Percentiles rank a stretch among this genome's conserved stretches.
phyloP scores from a whole-genome alignment of 768 basidiomycete genomes.

The Amylocystis lapponica region DNA sequence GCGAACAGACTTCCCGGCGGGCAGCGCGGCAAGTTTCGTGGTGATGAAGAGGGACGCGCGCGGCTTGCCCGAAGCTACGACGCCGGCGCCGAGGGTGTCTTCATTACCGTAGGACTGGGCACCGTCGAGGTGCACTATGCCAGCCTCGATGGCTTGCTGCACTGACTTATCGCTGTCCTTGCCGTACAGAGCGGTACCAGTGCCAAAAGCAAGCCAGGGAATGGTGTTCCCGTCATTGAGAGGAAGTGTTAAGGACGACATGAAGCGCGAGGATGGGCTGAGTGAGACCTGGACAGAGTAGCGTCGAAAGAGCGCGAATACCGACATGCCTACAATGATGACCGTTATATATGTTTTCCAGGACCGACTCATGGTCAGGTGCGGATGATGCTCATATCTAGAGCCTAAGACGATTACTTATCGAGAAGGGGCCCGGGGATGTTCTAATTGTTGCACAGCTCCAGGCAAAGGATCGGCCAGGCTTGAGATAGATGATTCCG shows the following conservation, averaged over 20 bases:
- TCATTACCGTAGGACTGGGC: slow-evolving; percentile 36
- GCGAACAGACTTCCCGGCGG: slow-evolving; percentile 29
- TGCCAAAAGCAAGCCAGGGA: slow-evolving; percentile 36
- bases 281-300: background rate
- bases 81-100: slow-evolving; percentile 31
- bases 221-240: slow-evolving; percentile 34
- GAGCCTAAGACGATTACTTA: too few relatives aligned
- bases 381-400: too few relatives aligned
- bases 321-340: slow-evolving; percentile 9
- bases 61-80: slow-evolving; percentile 27
- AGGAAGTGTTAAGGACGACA: slow-evolving; percentile 22
- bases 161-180: slow-evolving; percentile 25
- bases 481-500: too few relatives aligned
- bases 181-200: slow-evolving; percentile 28
- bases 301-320: slow-evolving; percentile 7
- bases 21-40: slow-evolving; percentile 31
- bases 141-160: slow-evolving; percentile 26
- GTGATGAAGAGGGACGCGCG: slow-evolving; percentile 39
- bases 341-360: slow-evolving; percentile 12
- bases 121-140: slow-evolving; percentile 34
- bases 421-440: too few relatives aligned
- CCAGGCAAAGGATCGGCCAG: too few relatives aligned
- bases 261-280: slow-evolving; percentile 5
- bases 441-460: too few relatives aligned
- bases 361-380: too few relatives aligned